Evolutionary conservation across 2,329 filamentous ascomycete genomes (phyloP), one percentile per base, ranked within the genome.

Genomic region (Bipolaris cookei): DNA sequence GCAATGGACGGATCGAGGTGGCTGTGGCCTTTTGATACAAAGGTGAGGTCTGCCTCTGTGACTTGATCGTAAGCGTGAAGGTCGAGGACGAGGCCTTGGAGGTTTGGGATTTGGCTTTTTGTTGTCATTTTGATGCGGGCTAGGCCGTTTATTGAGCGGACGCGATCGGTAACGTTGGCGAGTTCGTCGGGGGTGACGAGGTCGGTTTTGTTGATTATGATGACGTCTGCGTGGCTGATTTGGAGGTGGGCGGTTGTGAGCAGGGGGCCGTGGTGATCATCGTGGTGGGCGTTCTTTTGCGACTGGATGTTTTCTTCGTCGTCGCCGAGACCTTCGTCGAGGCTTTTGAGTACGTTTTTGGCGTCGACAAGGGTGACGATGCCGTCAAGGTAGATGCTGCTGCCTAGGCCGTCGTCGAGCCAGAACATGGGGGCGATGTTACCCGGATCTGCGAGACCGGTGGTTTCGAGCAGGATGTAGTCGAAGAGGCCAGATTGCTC

Each of bases 391-490:
- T 96, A 99, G 68, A 99, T 97, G 35, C 90, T 93, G 76, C 93
- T 97, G 6, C 92, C 94, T 2, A 99, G 84, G 0, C 93, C 95
- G 64, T 98, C 94, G 68, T 99, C 95, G 23, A 99, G 89, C 95
- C 95, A 99, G 79, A 99, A 99, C 13, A 98, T 80, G 0, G 95
- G 95, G 0, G 95, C 95, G 49, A 99, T 87, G 69, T 98, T 98
- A 1, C 95, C 95, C 0, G 95, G 95, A 71, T 99, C 94, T 4
- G 95, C 95, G 5, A 99, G 84, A 0, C 95, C 95, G 0, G 95
- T 98, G 0, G 95, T 99, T 76, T 99, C 95, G 1, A 99, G 87
- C 2, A 99, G 84, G 64, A 99, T 98, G 79, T 98, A 99, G 79
- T 99, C 95, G 72, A 99, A 99, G 4, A 89, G 88, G 47, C 94